Evolutionary conservation across 331 rosid genomes (phyloP), one percentile per base, ranked within the genome.

Genomic region (Cydonia oblonga): DNA sequence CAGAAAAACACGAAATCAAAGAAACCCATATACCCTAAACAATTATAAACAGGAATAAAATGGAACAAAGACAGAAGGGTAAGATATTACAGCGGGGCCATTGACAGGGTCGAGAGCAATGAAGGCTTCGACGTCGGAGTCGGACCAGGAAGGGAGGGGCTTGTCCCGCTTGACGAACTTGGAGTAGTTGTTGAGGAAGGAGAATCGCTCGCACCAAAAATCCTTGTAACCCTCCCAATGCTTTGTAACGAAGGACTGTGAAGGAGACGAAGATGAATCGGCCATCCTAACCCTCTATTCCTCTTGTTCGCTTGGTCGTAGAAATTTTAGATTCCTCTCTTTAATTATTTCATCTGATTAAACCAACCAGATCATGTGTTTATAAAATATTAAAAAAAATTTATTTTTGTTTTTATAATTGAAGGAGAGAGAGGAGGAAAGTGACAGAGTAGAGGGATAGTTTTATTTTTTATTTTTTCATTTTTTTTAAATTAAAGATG

Each of bases 51-150:
- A 9, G 16, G 38, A 69, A 69, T 28, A 14, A 20, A 23, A 49
- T 29, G 13, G n/a, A 68, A 14, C 30, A 33, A 38, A 38, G 40
- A 24, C 6, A 51, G 7, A 29, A 75, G 20, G 26, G 24, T 30
- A 5, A 65, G 59, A 28, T 58, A 66, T 82, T 80, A 92, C 97
- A 7, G 71, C 75, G 19, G 95, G 89, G 63, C 96, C 97, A 64
- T 89, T 88, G 70, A 92, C 85, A 64, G 96, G 89, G 74, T 92
- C 92, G 2, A 85, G 79, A 78, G 95, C 95, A 23, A 92, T 85
- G 72, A 92, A 92, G 7, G 83, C 84, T 44, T 89, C 89, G 20
- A 89, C 95, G 81, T 92, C 96, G 30, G 89, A 71, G 56, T 30
- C 22, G 35, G 96, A 87, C 96, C 97, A 92, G 11, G 86, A 52